Percentiles rank a stretch among this genome's conserved stretches.
Conservation (phyloP, 208 protist species). For the Leptomonas seymouri region DNA sequence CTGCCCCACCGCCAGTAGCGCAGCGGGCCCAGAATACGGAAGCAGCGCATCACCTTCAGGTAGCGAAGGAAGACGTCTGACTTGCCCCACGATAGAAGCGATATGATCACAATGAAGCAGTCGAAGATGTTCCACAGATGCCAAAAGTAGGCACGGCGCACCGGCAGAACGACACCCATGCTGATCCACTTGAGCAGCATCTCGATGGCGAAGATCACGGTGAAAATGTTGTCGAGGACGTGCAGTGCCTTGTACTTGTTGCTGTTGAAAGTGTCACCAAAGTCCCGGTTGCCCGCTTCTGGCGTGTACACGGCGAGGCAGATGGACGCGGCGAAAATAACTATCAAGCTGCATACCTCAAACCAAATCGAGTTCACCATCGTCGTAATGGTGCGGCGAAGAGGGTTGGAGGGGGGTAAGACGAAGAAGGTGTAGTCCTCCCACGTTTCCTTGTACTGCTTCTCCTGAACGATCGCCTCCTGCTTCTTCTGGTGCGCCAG, state of each 20-base stretch:
- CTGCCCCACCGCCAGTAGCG: constrained; percentile 58
- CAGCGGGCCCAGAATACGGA: constrained; percentile 81
- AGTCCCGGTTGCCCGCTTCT: constrained; percentile 53
- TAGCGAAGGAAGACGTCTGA: constrained; percentile 56
- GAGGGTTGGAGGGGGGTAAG: constrained; percentile 54
- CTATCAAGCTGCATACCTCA: constrained; percentile 59
- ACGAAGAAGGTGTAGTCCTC: constrained; percentile 71
- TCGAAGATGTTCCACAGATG: constrained; percentile 91
- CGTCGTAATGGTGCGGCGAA: constrained; percentile 46
- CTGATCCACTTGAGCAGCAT: constrained; percentile 90
- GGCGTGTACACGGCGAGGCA: constrained; percentile 79
- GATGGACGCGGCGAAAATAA: constrained; percentile 78
- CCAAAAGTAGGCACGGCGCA: constrained; percentile 86
- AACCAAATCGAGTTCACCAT: constrained; percentile 72
- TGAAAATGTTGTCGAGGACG: constrained; percentile 86
- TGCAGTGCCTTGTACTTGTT: constrained; percentile 78
- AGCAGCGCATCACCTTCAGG: constrained; percentile 85
- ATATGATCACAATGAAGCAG: constrained; percentile 87
- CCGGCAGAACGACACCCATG: constrained; percentile 83
- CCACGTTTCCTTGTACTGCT: constrained; percentile 64
- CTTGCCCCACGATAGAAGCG: constrained; percentile 65
- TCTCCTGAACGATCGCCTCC: constrained; percentile 38
- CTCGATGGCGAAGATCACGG: constrained; percentile 82
- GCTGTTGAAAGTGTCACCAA: constrained; percentile 63
- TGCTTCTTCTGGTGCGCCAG: constrained; percentile 78